Conservation (phyloP, 2,329 filamentous ascomycete genomes). For the Grosmannia huntii region DNA sequence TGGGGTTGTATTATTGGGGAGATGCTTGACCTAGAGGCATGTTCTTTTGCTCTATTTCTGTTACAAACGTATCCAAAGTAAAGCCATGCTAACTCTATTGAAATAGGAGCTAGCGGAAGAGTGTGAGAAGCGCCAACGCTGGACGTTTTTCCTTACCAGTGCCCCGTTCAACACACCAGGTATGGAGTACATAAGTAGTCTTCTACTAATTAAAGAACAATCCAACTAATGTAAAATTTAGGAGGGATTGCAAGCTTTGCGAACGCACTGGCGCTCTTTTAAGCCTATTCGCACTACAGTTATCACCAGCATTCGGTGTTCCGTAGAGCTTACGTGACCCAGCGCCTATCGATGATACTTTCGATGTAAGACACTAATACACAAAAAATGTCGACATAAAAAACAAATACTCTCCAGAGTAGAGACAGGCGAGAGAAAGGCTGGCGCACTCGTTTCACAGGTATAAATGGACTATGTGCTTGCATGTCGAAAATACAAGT, state of each 20-base stretch:
- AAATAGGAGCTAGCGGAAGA: conserved; percentile 3
- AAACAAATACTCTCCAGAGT: too few species aligned
- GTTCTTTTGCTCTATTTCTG: not conserved
- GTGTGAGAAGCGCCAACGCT: conserved; percentile 5
- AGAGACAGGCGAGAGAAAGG: too few species aligned
- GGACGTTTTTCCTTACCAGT: conserved; percentile 5
- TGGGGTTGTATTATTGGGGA: conserved; percentile 23
- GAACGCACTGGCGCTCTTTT: conserved; percentile 3
- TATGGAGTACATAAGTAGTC: not conserved
- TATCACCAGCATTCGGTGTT: too few species aligned
- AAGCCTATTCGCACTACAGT: not conserved
- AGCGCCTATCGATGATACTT: too few species aligned
- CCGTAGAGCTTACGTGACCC: too few species aligned
- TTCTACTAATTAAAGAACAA: not conserved
- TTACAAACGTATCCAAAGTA: too few species aligned
- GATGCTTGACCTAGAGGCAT: conserved; percentile 28
- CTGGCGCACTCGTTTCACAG: too few species aligned
- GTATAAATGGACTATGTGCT: too few species aligned
- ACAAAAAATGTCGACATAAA: too few species aligned
- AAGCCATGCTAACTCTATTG: not conserved
- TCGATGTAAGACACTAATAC: too few species aligned
- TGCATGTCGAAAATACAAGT: too few species aligned
- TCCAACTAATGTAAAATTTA: not conserved
- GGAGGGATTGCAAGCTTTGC: conserved; percentile 6
- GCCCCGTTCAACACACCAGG: conserved; percentile 5